Percentiles rank a stretch among this genome's conserved stretches.
phyloP scores from a whole-genome alignment of 1,284 basidiomycete species.

The Rhodotorula sp. region DNA sequence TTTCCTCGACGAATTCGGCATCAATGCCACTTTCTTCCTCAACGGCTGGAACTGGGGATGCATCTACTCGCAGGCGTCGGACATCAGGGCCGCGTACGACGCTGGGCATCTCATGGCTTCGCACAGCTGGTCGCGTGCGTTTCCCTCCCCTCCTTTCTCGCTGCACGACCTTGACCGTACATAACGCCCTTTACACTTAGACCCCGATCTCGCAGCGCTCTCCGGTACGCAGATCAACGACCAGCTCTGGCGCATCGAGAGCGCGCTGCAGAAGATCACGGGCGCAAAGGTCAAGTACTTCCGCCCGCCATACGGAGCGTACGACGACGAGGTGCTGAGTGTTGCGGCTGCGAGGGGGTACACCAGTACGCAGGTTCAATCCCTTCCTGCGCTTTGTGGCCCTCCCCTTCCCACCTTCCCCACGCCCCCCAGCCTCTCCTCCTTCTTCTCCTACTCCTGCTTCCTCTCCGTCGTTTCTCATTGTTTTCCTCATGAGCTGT shows the following conservation, averaged over 20 bases:
- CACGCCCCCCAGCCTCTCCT: no score
- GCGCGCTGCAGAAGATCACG: constrained; percentile 47
- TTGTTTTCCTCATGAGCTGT: not conserved
- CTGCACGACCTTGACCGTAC: no score
- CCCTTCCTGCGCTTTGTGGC: no score
- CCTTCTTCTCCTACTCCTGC: no score
- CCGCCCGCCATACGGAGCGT: constrained; percentile 42
- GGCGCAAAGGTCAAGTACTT: constrained; percentile 46
- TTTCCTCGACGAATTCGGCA: constrained; percentile 12
- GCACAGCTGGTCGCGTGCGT: constrained; percentile 44
- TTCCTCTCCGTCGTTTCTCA: not conserved
- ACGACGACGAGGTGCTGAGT: constrained; percentile 33
- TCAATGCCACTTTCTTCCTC: constrained; percentile 44
- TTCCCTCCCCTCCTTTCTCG: not conserved
- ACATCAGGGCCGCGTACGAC: constrained; percentile 39
- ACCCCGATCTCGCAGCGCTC: constrained; percentile 44
- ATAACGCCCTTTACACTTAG: constrained; percentile 18
- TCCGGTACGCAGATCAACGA: constrained; percentile 38
- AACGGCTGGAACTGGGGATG: constrained; percentile 47
- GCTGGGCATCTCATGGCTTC: constrained; percentile 48
- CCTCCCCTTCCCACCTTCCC: no score
- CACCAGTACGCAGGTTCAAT: constrained; percentile 19
- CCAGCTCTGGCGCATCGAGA: constrained; percentile 40
- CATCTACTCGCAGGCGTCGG: constrained; percentile 44
- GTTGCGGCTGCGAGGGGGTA: constrained; percentile 45